Evolutionary conservation across 768 basidiomycete species (phyloP).

Genomic region (Gloeostereum incarnatum): DNA sequence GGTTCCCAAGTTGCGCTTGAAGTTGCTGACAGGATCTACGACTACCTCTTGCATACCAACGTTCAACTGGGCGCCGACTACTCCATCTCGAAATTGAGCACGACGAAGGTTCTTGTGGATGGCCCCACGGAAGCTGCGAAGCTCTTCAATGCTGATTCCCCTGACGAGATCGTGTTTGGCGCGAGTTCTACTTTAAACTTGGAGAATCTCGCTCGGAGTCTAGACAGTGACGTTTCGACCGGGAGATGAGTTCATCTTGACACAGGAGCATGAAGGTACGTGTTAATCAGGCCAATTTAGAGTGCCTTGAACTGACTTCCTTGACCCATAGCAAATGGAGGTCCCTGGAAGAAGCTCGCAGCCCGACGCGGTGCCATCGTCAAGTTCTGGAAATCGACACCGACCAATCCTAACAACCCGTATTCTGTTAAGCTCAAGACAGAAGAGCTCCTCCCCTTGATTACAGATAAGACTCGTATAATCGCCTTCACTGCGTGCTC

Average conservation of each 20-base stretch:
- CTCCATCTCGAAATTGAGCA: slow-evolving; percentile 42
- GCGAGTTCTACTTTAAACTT: slow-evolving; percentile 59
- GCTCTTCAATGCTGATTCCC: slow-evolving; percentile 55
- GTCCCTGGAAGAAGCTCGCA: slow-evolving; percentile 72
- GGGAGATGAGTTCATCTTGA: slow-evolving; percentile 73
- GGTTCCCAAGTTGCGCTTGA: slow-evolving; percentile 44
- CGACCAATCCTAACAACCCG: slow-evolving; percentile 46
- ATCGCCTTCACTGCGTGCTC: slow-evolving; percentile 70
- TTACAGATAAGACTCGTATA: slow-evolving; percentile 58
- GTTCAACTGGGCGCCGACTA: slow-evolving; percentile 70
- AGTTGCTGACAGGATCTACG: slow-evolving; percentile 50
- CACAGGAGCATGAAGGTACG: slow-evolving; percentile 72
- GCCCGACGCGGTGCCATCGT: slow-evolving; percentile 40
- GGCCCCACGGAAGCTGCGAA: slow-evolving; percentile 43
- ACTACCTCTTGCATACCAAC: slow-evolving; percentile 66
- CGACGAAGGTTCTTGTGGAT: slow-evolving; percentile 33
- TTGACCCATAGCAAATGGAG: slow-evolving; percentile 49
- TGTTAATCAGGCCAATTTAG: neutral
- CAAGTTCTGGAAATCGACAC: slow-evolving; percentile 49
- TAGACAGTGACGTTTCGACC: slow-evolving; percentile 43
- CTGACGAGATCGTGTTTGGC: slow-evolving; percentile 58
- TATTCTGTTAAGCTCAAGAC: slow-evolving; percentile 51
- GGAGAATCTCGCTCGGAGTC: slow-evolving; percentile 57
- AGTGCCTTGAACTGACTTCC: slow-evolving; percentile 1
- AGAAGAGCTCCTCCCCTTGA: slow-evolving; percentile 50